These are phyloP conservation scores for Phytopythium montanum DNA, from an alignment of 352 stramenopile genomes.

Conservation along the genomic window DNA sequence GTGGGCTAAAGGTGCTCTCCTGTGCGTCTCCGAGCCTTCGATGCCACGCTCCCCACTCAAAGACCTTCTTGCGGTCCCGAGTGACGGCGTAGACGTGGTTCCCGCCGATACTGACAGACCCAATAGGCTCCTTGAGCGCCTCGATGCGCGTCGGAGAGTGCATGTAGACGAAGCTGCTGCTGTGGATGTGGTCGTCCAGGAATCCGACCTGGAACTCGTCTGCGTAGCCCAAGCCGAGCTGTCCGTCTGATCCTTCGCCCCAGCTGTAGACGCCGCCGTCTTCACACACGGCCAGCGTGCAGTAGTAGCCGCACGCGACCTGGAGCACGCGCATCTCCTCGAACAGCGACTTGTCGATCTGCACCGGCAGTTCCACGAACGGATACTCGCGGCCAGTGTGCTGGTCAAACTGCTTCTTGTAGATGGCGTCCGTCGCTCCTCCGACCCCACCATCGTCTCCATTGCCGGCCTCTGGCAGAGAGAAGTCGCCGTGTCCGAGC, in stretches of 20 bases:
- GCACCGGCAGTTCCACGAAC: constrained; percentile 59
- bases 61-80: constrained; percentile 40
- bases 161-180: constrained; percentile 77
- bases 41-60: constrained; percentile 71
- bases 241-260: constrained; percentile 71
- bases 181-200: constrained; percentile 61
- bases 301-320: constrained; percentile 75
- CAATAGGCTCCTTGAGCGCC: constrained; percentile 53
- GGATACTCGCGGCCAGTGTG: constrained; percentile 66
- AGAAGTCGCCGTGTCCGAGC: constrained; percentile 70
- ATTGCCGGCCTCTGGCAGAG: constrained; percentile 12
- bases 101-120: constrained; percentile 44
- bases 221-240: constrained; percentile 59
- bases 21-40: constrained; percentile 35
- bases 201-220: constrained; percentile 67
- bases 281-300: constrained; percentile 62
- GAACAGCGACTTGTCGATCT: constrained; percentile 66
- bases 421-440: constrained; percentile 43
- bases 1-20: constrained; percentile 51
- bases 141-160: constrained; percentile 55
- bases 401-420: constrained; percentile 59
- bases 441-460: background rate
- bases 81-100: constrained; percentile 69
- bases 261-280: constrained; percentile 71
- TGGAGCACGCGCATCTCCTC: constrained; percentile 69